These are phyloP conservation scores for Penicillium angulare DNA, from an alignment of 495 filamentous ascomycete genomes.

Conservation along the genomic window DNA sequence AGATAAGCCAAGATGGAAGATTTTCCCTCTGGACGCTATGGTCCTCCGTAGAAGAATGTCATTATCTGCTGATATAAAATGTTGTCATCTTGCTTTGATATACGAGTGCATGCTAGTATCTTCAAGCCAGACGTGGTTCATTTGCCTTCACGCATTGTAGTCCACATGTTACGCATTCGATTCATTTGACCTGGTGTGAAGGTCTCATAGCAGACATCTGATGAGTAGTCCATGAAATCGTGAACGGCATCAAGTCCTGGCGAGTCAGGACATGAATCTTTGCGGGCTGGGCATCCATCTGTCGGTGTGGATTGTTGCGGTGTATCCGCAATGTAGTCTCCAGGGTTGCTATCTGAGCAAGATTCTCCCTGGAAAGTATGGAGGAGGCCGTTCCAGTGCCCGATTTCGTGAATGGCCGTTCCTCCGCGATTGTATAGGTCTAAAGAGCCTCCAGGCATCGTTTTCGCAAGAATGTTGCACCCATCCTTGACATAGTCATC, in stretches of 20 bases:
- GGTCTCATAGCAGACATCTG: slow-evolving; percentile 51
- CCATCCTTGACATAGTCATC: slow-evolving; percentile 48
- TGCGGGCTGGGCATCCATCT: slow-evolving; percentile 46
- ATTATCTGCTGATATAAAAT: too few relatives aligned
- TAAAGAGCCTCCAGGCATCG: slow-evolving; percentile 48
- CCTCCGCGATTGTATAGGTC: slow-evolving; percentile 47
- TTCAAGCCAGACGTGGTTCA: slow-evolving; percentile 12
- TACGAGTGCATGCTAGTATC: too few relatives aligned
- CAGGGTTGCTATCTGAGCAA: slow-evolving; percentile 37
- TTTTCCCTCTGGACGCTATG: too few relatives aligned
- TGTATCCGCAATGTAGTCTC: slow-evolving; percentile 55
- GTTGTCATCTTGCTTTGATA: too few relatives aligned
- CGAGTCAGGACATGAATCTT: slow-evolving; percentile 47
- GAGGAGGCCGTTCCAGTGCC: slow-evolving; percentile 59
- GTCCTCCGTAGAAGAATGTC: too few relatives aligned
- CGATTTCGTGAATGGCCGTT: slow-evolving; percentile 56
- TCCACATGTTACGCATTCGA: slow-evolving; percentile 50
- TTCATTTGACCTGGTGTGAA: slow-evolving; percentile 44
- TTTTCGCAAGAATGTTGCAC: slow-evolving; percentile 51
- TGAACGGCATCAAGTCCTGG: slow-evolving; percentile 49
- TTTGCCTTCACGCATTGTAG: slow-evolving; percentile 40
- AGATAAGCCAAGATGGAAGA: too few relatives aligned
- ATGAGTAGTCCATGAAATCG: slow-evolving; percentile 59
- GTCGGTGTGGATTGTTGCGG: slow-evolving; percentile 49
- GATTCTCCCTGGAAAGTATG: slow-evolving; percentile 56